These are phyloP conservation scores for Cladophialophora immunda DNA, from an alignment of 2,329 filamentous ascomycete genomes.

Conservation along the genomic window DNA sequence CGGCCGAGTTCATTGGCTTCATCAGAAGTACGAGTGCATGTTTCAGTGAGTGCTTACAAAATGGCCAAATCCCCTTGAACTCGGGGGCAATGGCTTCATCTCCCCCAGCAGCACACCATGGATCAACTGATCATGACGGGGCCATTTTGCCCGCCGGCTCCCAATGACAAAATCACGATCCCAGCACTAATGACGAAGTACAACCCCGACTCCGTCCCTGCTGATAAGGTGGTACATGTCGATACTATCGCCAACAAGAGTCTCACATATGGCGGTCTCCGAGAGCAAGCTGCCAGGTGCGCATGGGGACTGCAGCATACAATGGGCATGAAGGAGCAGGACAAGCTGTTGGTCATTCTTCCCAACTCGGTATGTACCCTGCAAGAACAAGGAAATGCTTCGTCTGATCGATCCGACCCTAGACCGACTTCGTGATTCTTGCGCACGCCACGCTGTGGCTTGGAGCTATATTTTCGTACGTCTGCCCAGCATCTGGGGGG, in stretches of 20 bases:
- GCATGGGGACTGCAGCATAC: constrained; percentile 41
- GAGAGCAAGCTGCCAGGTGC: constrained; percentile 38
- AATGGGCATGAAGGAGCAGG: constrained; percentile 37
- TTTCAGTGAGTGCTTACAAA: not conserved
- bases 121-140: constrained; percentile 1
- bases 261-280: constrained; percentile 43
- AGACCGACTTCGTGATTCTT: constrained; percentile 43
- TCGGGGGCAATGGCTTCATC: not conserved
- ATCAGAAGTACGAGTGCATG: not conserved
- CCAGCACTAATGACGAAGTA: constrained; percentile 42
- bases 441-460: constrained; percentile 44
- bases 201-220: constrained; percentile 41
- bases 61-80: not conserved
- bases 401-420: not conserved
- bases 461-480: constrained; percentile 40
- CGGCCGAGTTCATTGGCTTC: constrained; percentile 1
- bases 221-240: constrained; percentile 41
- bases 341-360: constrained; percentile 41
- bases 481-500: not conserved
- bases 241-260: constrained; percentile 41
- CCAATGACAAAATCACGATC: constrained; percentile 38
- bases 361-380: constrained; percentile 39
- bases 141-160: constrained; percentile 19
- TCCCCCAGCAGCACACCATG: constrained; percentile 3
- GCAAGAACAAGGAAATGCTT: not conserved